A percentile compares a stretch with the other conserved stretches of the same genome.
These are phyloP conservation scores for Clathrospora elynae DNA, from an alignment of 2,329 filamentous ascomycete genomes.

Conservation along the genomic window DNA sequence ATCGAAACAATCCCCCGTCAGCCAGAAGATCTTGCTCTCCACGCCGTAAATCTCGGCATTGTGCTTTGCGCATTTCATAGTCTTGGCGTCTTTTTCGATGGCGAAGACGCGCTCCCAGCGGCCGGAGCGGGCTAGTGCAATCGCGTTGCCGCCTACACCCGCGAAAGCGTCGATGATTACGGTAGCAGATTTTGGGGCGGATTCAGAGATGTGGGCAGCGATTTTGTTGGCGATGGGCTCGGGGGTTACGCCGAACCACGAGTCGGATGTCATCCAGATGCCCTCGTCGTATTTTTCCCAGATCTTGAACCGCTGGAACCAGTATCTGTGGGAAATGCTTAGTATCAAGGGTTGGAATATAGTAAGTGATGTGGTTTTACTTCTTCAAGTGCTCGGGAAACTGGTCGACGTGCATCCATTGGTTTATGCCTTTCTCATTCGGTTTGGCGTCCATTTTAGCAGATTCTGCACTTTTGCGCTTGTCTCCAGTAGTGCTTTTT, in stretches of 20 bases:
- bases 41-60: constrained; percentile 89
- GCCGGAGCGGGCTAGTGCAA: constrained; percentile 84
- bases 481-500: no score
- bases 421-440: constrained; percentile 56
- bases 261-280: constrained; percentile 87
- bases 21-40: constrained; percentile 77
- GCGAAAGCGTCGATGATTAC: constrained; percentile 87
- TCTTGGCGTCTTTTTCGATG: constrained; percentile 80
- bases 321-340: constrained; percentile 69
- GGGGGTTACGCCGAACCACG: constrained; percentile 96
- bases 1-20: constrained; percentile 85
- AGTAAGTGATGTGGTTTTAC: constrained; percentile 54
- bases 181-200: constrained; percentile 60
- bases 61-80: constrained; percentile 86
- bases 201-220: constrained; percentile 69
- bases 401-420: constrained; percentile 72
- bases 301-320: constrained; percentile 83
- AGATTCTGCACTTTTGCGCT: not conserved
- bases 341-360: not conserved
- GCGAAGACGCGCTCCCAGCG: constrained; percentile 85
- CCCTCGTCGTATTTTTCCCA: constrained; percentile 88
- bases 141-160: constrained; percentile 90
- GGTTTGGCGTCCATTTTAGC: constrained; percentile 26
- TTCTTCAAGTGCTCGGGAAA: constrained; percentile 86
- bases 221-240: constrained; percentile 76